phyloP scores from a whole-genome alignment of 1,284 basidiomycete genomes.

The Melampsora americana region DNA sequence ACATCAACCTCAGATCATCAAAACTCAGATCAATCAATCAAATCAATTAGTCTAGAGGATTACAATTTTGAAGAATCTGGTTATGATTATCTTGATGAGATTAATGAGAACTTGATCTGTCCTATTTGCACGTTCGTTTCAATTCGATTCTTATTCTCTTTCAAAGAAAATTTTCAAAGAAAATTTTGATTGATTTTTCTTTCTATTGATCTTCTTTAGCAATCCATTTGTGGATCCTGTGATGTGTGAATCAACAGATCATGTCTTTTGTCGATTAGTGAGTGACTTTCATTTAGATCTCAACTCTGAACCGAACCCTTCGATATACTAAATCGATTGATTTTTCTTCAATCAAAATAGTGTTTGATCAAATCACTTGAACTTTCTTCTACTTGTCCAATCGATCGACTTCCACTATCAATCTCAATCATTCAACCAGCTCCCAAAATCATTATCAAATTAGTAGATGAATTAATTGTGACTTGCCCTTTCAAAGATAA shows the following conservation, averaged over 20 bases:
- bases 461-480: constrained; percentile 46
- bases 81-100: constrained; percentile 34
- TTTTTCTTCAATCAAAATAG: neutral
- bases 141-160: neutral
- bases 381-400: constrained; percentile 45
- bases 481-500: constrained; percentile 35
- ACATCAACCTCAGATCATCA: too few relatives aligned
- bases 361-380: constrained; percentile 46
- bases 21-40: too few relatives aligned
- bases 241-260: constrained; percentile 42
- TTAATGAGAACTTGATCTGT: constrained; percentile 33
- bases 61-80: neutral
- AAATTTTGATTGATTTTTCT: neutral
- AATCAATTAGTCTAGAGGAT: neutral
- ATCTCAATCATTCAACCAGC: constrained; percentile 20
- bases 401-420: constrained; percentile 45
- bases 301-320: too few relatives aligned
- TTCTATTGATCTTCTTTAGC: neutral
- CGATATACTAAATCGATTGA: too few relatives aligned
- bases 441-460: constrained; percentile 45
- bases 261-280: constrained; percentile 40
- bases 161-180: neutral
- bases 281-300: too few relatives aligned
- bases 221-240: constrained; percentile 41
- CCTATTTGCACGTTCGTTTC: constrained; percentile 32